These are phyloP conservation scores for Neurospora africana DNA, from an alignment of 495 filamentous ascomycete genomes.

Conservation along the genomic window DNA sequence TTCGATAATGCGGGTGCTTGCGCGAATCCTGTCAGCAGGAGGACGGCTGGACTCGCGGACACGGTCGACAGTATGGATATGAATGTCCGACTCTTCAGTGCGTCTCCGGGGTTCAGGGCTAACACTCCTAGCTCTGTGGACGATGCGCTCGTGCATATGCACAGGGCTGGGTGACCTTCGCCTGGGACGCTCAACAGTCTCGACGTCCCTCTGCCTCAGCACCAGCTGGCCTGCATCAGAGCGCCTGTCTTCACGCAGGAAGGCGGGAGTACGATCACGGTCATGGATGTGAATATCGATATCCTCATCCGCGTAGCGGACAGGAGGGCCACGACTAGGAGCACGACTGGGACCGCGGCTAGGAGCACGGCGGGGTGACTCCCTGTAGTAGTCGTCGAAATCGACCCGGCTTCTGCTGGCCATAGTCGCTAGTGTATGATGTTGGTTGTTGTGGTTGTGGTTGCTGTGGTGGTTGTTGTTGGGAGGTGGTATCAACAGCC, in stretches of 20 bases:
- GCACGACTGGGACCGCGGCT: conserved; percentile 12
- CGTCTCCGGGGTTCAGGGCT: conserved; percentile 18
- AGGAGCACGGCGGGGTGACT: conserved; percentile 19
- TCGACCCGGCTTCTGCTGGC: conserved; percentile 26
- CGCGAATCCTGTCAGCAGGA: conserved; percentile 19
- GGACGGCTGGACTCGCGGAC: conserved; percentile 21
- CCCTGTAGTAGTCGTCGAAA: conserved; percentile 31
- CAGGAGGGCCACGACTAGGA: conserved; percentile 17
- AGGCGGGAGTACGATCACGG: conserved; percentile 30
- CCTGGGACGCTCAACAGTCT: conserved; percentile 29
- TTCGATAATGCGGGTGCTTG: conserved; percentile 12
- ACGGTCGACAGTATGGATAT: conserved; percentile 15
- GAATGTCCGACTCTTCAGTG: conserved; percentile 19
- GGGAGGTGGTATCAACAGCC: conserved; percentile 4
- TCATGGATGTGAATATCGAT: conserved; percentile 27
- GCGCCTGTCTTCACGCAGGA: conserved; percentile 28
- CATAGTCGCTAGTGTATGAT: conserved; percentile 13
- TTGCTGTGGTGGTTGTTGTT: neutral
- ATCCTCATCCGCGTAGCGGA: conserved; percentile 28
- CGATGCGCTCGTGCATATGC: conserved; percentile 24
- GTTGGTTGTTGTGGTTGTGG: conserved; percentile 3
- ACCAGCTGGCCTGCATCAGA: conserved; percentile 31
- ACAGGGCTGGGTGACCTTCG: conserved; percentile 36
- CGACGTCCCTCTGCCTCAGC: conserved; percentile 34
- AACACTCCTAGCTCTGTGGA: conserved; percentile 23